Evolutionary conservation across 1,284 basidiomycete genomes (phyloP).

Genomic region (Nidula niveotomentosa): DNA sequence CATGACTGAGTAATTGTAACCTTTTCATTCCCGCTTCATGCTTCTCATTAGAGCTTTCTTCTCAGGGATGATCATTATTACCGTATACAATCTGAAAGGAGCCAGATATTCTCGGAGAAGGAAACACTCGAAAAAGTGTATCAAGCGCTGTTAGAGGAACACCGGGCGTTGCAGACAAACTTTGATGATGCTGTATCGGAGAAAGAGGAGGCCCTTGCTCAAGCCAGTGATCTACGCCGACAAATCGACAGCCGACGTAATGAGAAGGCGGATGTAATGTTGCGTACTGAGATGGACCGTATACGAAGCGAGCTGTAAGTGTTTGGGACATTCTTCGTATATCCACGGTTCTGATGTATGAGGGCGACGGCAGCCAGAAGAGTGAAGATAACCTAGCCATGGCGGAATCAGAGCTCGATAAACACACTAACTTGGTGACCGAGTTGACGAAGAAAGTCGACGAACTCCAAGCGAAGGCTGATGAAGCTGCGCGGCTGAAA

Average conservation of each 20-base stretch:
- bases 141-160: conserved; percentile 74
- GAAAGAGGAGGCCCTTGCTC: conserved; percentile 66
- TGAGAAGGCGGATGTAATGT: conserved; percentile 68
- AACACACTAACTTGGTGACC: conserved; percentile 63
- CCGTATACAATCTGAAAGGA: conserved; percentile 77
- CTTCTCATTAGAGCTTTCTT: not conserved
- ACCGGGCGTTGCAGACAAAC: conserved; percentile 67
- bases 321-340: conserved; percentile 1
- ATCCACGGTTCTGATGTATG: conserved; percentile 18
- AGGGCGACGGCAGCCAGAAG: conserved; percentile 67
- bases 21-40: too few relatives aligned
- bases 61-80: conserved; percentile 84
- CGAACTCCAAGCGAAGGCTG: conserved; percentile 79
- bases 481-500: conserved; percentile 78
- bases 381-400: conserved; percentile 85
- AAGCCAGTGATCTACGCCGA: conserved; percentile 54
- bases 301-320: conserved; percentile 80
- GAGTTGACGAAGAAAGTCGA: conserved; percentile 81
- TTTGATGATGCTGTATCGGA: conserved; percentile 71
- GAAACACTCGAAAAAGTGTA: conserved; percentile 81
- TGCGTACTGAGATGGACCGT: conserved; percentile 79
- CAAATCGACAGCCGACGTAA: conserved; percentile 60
- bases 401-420: conserved; percentile 79
- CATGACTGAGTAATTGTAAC: conserved; percentile 67
- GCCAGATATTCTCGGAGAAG: conserved; percentile 74